phyloP scores from a whole-genome alignment of 495 filamentous ascomycete genomes.

The Aspergillus haitiensis region DNA sequence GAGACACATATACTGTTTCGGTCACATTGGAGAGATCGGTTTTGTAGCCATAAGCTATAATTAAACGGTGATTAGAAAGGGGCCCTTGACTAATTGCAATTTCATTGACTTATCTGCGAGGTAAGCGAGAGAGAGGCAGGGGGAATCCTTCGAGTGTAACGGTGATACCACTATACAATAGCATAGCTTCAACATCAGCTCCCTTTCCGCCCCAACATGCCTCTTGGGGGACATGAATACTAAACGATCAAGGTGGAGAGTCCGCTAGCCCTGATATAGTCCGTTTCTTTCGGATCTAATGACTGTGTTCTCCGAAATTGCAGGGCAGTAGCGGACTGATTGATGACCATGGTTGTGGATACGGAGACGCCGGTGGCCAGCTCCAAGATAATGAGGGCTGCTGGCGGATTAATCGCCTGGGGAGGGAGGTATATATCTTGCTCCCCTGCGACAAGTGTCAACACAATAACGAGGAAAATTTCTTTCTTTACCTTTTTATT shows the following conservation, averaged over 20 bases:
- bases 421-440: neutral
- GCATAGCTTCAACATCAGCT: constrained; percentile 1
- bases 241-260: neutral
- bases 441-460: neutral
- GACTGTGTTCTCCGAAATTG: no score
- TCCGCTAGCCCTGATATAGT: neutral
- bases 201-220: neutral
- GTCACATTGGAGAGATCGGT: no score
- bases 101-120: neutral
- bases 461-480: neutral
- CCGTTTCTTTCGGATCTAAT: neutral
- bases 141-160: neutral
- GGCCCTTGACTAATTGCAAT: no score
- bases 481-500: neutral
- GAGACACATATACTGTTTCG: no score
- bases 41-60: no score
- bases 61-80: no score
- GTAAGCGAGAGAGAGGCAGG: neutral
- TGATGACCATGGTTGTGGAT: neutral
- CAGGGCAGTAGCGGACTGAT: neutral
- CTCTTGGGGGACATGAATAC: neutral
- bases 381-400: neutral
- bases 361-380: neutral
- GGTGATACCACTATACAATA: neutral
- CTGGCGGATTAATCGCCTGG: neutral